phyloP scores from a whole-genome alignment of 805 yeast species.

The Priceomyces carsonii region DNA sequence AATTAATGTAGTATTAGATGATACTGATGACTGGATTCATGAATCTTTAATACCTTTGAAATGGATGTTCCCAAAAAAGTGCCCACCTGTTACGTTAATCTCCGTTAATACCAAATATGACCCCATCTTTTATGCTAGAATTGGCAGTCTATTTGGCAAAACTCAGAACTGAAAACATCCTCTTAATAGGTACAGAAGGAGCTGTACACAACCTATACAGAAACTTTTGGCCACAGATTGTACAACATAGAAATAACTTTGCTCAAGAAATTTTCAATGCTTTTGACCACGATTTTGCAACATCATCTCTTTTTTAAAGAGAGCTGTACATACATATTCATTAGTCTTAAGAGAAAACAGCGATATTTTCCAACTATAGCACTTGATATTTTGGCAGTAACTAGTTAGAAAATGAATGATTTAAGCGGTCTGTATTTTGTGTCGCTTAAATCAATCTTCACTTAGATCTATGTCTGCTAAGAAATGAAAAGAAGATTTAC shows the following conservation, averaged over 20 bases:
- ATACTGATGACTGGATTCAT: conserved; percentile 5
- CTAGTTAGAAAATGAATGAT: no score
- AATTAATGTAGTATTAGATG: conserved; percentile 3
- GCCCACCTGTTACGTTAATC: conserved; percentile 4
- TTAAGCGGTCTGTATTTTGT: no score
- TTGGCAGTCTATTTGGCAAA: conserved; percentile 1
- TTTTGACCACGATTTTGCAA: no score
- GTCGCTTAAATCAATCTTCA: no score
- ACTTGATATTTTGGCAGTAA: no score
- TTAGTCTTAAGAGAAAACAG: no score
- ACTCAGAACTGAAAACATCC: conserved; percentile 3
- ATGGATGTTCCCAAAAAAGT: conserved; percentile 6
- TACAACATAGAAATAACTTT: conserved; percentile 3
- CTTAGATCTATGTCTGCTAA: no score
- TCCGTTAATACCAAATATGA: conserved; percentile 5
- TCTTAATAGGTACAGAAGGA: conserved; percentile 5
- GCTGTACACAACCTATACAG: conserved; percentile 5
- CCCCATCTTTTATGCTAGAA: conserved; percentile 3
- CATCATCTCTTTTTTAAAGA: no score
- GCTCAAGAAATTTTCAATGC: no score
- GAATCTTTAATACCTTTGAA: conserved; percentile 4
- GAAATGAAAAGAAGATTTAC: no score
- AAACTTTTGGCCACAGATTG: conserved; percentile 6
- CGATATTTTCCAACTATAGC: no score
- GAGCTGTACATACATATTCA: no score